Base-by-base conservation (phyloP, 2,329 filamentous ascomycete genomes). In the Raffaelea arxii region DNA sequence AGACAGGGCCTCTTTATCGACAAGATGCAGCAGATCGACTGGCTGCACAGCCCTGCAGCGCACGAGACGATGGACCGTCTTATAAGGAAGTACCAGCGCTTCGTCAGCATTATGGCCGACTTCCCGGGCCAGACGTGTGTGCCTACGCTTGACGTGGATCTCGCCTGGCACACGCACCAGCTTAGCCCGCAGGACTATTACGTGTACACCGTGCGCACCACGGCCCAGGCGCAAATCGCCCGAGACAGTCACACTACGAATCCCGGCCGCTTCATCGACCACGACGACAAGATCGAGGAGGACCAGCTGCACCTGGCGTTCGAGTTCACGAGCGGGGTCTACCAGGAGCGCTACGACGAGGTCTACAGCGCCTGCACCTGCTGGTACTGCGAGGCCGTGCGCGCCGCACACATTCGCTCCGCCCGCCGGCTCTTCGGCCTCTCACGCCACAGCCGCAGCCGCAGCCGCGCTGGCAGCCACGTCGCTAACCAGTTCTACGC, bases 211-310 rank as follows among this genome's bases (percentile, higher is more conserved):
- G 58, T 71, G 1, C 46, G 44, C 0, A 59, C 61, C 21, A 72
- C 70, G 0, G 24, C 14, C 4, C 19, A 18, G n/a, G 16, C 2
- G 25, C 30, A 42, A 25, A 6, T 24, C 18, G n/a, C n/a, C n/a
- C 10, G n/a, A n/a, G n/a, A n/a, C n/a, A n/a, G n/a, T n/a, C n/a
- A 19, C n/a, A 25, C 11, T 22, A n/a, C n/a, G n/a, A n/a, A n/a
- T 4, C 16, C 16, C 16, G 50, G 49, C 2, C 77, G 72, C 41
- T 86, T 88, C 57, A 75, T 91, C 54, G 80, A 90, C 58, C 87
- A 94, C 57, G 83, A 92, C 60, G 88, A 94, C 68, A 91, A 91
- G 63, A 79, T 94, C 21, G 79, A 82, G 41, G 82, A 89, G 56
- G 67, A 66, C 14, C 72, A 70, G 42, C 72, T 94, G 6, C 76